A percentile compares a stretch with the other conserved stretches of the same genome.
Evolutionary conservation across 306 rosid species (phyloP).

Genomic region (Quercus cerris): DNA sequence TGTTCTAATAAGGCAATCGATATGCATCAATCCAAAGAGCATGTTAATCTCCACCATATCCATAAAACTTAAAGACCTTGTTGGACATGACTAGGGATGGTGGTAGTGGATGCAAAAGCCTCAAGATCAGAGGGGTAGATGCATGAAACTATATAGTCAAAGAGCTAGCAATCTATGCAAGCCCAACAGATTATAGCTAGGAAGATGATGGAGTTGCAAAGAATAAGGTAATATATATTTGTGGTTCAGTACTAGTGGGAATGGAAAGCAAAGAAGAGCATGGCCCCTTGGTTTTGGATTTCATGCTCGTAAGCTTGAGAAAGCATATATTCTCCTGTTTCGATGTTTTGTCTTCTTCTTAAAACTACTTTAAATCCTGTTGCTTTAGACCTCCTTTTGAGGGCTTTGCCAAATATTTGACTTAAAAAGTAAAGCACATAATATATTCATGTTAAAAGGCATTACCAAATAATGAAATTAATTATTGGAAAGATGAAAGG

Average conservation of each 20-base stretch:
- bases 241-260: slow-evolving; percentile 10
- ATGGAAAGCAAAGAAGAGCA: slow-evolving; percentile 36
- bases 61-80: slow-evolving; percentile 3
- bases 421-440: slow-evolving; percentile 27
- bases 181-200: not conserved
- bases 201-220: slow-evolving; percentile 16
- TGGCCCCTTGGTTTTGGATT: slow-evolving; percentile 35
- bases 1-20: slow-evolving; percentile 7
- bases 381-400: slow-evolving; percentile 55
- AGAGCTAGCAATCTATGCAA: not conserved
- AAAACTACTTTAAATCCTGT: slow-evolving; percentile 42
- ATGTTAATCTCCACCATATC: not conserved
- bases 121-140: not conserved
- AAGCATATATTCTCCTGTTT: slow-evolving; percentile 63
- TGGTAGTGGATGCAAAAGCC: slow-evolving; percentile 3
- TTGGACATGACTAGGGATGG: not conserved
- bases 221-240: slow-evolving; percentile 8
- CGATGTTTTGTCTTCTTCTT: slow-evolving; percentile 54
- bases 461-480: slow-evolving; percentile 18
- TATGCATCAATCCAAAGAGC: not conserved
- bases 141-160: not conserved
- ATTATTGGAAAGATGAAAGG: slow-evolving; percentile 1
- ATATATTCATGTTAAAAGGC: slow-evolving; percentile 20
- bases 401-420: slow-evolving; percentile 45
- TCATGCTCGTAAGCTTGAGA: slow-evolving; percentile 46